phyloP scores from a whole-genome alignment of 1,284 basidiomycete species.

The Trichosporon coremiiforme region DNA sequence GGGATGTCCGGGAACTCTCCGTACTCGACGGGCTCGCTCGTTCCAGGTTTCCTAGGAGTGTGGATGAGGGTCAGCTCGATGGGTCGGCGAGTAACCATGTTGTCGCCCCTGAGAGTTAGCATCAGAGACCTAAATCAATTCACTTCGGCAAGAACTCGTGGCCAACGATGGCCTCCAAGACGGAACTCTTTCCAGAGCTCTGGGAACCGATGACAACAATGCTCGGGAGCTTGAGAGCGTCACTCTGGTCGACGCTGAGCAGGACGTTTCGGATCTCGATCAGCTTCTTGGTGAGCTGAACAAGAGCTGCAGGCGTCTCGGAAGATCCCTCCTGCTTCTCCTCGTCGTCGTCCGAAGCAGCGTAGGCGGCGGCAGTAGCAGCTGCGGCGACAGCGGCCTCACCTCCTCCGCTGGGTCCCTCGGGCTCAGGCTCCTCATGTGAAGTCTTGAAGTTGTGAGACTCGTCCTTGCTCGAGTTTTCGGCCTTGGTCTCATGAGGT shows the following conservation, averaged over 20 bases:
- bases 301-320: conserved; percentile 62
- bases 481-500: not conserved
- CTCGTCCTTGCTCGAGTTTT: conserved; percentile 20
- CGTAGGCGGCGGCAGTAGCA: conserved; percentile 28
- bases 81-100: conserved; percentile 98
- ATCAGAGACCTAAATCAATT: conserved; percentile 41
- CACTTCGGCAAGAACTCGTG: conserved; percentile 98
- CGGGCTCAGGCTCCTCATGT: conserved; percentile 38
- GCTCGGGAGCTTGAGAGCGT: conserved; percentile 87
- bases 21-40: conserved; percentile 73
- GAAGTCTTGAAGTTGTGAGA: conserved; percentile 2
- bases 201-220: conserved; percentile 99
- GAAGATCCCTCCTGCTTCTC: conserved; percentile 22
- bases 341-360: conserved; percentile 24
- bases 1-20: conserved; percentile 81
- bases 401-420: conserved; percentile 34
- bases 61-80: conserved; percentile 97
- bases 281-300: conserved; percentile 86
- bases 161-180: conserved; percentile 95
- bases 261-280: conserved; percentile 95
- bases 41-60: conserved; percentile 64
- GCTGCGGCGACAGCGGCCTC: conserved; percentile 29
- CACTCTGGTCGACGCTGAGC: conserved; percentile 91
- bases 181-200: conserved; percentile 96
- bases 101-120: conserved; percentile 72